Evolutionary conservation across 208 protist species (phyloP), one percentile per base, ranked within the genome.

Genomic region (Acanthamoeba lenticulata): DNA sequence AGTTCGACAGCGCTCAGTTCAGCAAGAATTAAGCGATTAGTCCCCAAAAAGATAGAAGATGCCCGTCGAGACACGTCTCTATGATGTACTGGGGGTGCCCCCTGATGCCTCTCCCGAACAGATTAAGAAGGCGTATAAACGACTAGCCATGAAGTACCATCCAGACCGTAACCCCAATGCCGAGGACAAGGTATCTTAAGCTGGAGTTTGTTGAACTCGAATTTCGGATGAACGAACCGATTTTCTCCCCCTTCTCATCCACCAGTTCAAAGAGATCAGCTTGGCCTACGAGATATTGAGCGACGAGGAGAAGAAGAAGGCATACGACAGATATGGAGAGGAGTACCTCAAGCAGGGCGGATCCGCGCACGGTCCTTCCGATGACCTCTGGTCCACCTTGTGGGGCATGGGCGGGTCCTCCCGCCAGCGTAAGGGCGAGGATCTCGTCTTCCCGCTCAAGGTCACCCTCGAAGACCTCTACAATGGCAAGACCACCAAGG

Each of bases 321-420:
- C 98, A 44, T 99, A 99, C 95, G 99, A 99, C 95, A 95, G 99
- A 94, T 99, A 98, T 96, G 99, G 99, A 69, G 98, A 99, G 97
- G 97, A 99, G 85, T 99, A 98, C 60, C 97, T 99, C 9, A 97
- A 99, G 83, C 98, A 98, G 95, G 98, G 99, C 44, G 96, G 95
- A 1, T 2, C n/a, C 74, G 42, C 40, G 6, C 42, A 13, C 44
- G 74, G 9, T 6, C 34, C 36, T 34, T 1, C 89, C 5, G 34
- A n/a, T 15, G 89, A 93, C 40, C 67, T 93, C 9, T 93, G 77
- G 29, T 93, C 89, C 0, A 21, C 29, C 34, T 62, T 93, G 15
- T 93, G 77, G 9, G 44, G 29, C 44, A 74, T 85, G 74, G 69
- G 89, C 42, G 81, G 81, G 5, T 15, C 7, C 6, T 0, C 36